phyloP scores from a whole-genome alignment of 441 rosid genomes.

The Syzygium syzygioides region DNA sequence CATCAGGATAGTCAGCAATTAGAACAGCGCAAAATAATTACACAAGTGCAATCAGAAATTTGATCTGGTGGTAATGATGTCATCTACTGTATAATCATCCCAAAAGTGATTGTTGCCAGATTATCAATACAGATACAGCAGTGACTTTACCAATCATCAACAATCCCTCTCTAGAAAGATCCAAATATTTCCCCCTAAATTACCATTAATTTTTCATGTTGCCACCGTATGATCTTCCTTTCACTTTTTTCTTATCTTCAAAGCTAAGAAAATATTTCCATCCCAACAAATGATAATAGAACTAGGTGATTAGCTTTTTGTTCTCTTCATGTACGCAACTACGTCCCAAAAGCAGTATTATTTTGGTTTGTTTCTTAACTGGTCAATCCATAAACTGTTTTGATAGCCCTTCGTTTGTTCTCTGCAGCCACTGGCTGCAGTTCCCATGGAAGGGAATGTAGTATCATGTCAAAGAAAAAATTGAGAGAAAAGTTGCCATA shows the following conservation, averaged over 20 bases:
- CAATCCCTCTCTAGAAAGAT: not conserved
- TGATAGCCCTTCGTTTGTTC: not conserved
- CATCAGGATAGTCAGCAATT: not conserved
- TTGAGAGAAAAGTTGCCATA: not conserved
- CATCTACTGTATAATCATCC: not conserved
- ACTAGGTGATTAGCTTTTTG: not conserved
- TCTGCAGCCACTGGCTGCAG: not conserved
- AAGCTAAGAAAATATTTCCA: not conserved
- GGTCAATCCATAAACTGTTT: not conserved
- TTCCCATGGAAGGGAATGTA: not conserved
- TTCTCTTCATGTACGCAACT: not conserved
- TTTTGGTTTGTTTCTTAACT: not conserved
- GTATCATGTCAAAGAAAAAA: not conserved
- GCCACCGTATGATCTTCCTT: not conserved
- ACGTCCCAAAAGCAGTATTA: not conserved
- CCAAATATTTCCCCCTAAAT: not conserved
- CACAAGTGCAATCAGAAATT: not conserved
- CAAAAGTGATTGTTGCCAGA: not conserved
- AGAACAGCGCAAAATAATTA: not conserved
- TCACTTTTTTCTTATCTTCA: not conserved
- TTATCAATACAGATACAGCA: not conserved
- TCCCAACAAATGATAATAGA: not conserved
- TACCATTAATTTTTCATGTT: not conserved
- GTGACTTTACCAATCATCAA: not conserved
- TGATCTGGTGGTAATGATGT: not conserved